Evolutionary conservation across 164 flowering plant species (phyloP), one percentile per base, ranked within the genome.

Genomic region (Berberis thunbergii): DNA sequence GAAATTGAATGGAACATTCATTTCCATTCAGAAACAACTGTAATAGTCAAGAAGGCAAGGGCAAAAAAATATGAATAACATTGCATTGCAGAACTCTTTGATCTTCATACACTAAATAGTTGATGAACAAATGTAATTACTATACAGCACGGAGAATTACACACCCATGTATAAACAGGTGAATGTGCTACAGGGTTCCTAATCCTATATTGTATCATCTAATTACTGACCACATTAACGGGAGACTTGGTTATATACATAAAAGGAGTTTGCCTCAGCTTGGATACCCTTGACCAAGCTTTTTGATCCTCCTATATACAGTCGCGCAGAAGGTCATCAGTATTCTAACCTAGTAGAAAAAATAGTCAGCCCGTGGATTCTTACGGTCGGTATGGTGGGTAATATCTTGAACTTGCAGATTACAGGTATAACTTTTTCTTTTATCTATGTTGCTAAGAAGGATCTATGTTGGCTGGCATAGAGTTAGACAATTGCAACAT

Each of bases 391-490:
- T 26, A 26, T 26, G 0, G 10, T 3, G 60, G 43, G 44, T 40
- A 41, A 1, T 2, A 41, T 57, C 60, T 57, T 7, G 44, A 41
- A 42, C 7, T 57, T 26, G 26, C 26, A 26, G 0, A 26, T 26
- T 0, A 26, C 26, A 26, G 26, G 26, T 26, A 26, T 26, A 26
- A 26, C 26, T 26, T 26, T 26, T 26, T 26, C 26, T 26, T 26
- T 49, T 6, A 9, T 60, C 49, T 62, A 38, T 49, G 26, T 11
- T 48, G 45, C 60, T 60, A 65, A 1, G 48, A 12, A 12, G 4
- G 44, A 60, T 70, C 77, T 0, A 65, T 64, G 39, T 69, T 69
- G 11, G 78, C 69, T 11, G 90, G 71, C 40, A 86, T 75, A 43
- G 80, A 72, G 43, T 69, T 73, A 64, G 10, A 69, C 43, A 77